Conservation (phyloP, 441 rosid species). For the Erysimum pusillum region DNA sequence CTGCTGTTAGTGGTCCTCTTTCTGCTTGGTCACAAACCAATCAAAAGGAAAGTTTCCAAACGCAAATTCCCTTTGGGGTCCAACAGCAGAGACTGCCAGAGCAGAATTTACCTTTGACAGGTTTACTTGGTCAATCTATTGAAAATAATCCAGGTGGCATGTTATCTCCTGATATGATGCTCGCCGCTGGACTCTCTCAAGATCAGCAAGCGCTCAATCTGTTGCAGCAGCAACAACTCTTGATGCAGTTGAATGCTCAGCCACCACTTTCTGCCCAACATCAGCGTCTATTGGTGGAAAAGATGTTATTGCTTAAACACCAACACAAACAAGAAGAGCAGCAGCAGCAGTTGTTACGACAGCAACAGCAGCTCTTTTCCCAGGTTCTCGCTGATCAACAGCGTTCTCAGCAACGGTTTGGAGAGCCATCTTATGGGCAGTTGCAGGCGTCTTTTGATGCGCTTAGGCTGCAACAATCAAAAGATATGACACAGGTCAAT, state of each 20-base stretch:
- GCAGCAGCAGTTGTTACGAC: constrained; percentile 83
- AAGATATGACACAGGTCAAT: constrained; percentile 64
- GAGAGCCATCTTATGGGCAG: constrained; percentile 70
- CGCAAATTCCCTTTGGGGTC: constrained; percentile 66
- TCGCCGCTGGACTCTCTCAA: constrained; percentile 59
- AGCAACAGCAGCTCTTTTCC: constrained; percentile 78
- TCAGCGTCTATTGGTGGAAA: constrained; percentile 76
- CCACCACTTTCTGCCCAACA: constrained; percentile 72
- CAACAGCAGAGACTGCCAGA: constrained; percentile 74
- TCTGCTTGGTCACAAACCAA: constrained; percentile 73
- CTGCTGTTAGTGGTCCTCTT: constrained; percentile 62
- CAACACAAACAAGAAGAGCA: constrained; percentile 88
- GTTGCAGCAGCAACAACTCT: constrained; percentile 82
- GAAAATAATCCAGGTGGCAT: constrained; percentile 64
- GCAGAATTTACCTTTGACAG: constrained; percentile 61
- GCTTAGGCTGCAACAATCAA: constrained; percentile 59
- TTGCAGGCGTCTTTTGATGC: constrained; percentile 67
- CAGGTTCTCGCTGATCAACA: constrained; percentile 79
- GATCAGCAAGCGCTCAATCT: constrained; percentile 75
- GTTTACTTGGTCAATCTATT: constrained; percentile 69
- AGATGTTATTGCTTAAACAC: constrained; percentile 77
- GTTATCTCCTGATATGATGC: constrained; percentile 60
- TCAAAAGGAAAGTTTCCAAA: constrained; percentile 72
- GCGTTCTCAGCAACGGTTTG: constrained; percentile 69
- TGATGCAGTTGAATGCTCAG: constrained; percentile 81